Evolutionary conservation across 2,329 filamentous ascomycete species (phyloP), one percentile per base, ranked within the genome.

Genomic region (Neofusicoccum cordaticola): DNA sequence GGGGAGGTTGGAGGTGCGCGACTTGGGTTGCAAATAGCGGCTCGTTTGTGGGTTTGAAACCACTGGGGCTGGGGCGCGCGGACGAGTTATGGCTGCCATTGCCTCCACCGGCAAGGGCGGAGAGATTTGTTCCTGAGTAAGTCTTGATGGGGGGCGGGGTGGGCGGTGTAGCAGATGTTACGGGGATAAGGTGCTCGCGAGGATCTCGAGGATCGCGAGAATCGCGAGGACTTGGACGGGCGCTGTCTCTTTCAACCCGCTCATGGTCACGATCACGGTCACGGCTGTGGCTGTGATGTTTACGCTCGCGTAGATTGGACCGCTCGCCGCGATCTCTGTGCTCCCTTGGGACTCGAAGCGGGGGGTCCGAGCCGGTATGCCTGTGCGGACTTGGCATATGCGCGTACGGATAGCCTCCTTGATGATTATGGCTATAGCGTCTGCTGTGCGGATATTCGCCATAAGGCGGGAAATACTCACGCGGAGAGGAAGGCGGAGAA

Each of bases 21-120:
- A 82, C 75, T 15, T 80, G 78, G 0, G 80, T 79, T 3, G 81
- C 81, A 66, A 83, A 83, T 2, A 82, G 69, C 3, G 81, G 81
- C 1, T 75, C 73, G 48, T 78, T 78, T 2, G 78, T 80, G 2
- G 81, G 81, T 5, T 73, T 78, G 67, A 82, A 83, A 0, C 75
- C 71, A 12, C 44, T 56, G 31, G 61, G 61, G 15, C 61, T 53
- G 31, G 61, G 51, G 17, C 34, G 41, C 2, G 42, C n/a, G n/a
- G 61, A 56, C 1, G 61, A 56, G 51, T 63, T 45, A 13, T 31
- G 60, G 63, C 41, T 57, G 53, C 2, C 68, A 34, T 8, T 70
- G 62, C 12, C 67, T 52, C 66, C 39, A 73, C 72, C 13, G 72
- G 73, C 6, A 70, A 73, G 53, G 70, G 72, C 22, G 15, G 45